These are phyloP conservation scores for Xylaria grammica DNA, from an alignment of 495 filamentous ascomycete genomes.

Conservation along the genomic window DNA sequence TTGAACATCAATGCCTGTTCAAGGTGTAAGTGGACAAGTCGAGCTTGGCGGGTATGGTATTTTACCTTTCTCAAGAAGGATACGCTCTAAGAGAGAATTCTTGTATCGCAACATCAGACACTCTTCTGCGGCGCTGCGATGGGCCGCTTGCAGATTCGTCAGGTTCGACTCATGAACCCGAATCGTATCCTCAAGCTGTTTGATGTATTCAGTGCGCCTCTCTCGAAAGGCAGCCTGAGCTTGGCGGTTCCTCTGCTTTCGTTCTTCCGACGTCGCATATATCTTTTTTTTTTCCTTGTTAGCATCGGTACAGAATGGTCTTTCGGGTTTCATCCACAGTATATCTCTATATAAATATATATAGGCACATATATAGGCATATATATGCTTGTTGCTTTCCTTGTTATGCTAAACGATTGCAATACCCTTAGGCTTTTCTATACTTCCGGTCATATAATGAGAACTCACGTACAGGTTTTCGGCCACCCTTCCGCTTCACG, in stretches of 20 bases:
- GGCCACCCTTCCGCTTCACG: constrained; percentile 90
- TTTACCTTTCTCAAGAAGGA: constrained; percentile 91
- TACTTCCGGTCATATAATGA: constrained; percentile 8
- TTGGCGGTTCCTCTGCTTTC: constrained; percentile 96
- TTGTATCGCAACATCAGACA: constrained; percentile 98
- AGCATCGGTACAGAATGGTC: constrained; percentile 19
- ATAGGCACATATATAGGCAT: no score
- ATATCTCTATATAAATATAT: no score
- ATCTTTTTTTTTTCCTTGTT: constrained; percentile 62
- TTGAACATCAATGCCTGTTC: constrained; percentile 91
- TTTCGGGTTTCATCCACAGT: not conserved
- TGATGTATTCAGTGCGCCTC: constrained; percentile 97
- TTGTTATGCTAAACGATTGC: not conserved
- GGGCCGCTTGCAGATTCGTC: constrained; percentile 88
- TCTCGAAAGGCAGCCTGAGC: constrained; percentile 97
- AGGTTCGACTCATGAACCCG: constrained; percentile 95
- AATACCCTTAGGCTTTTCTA: not conserved
- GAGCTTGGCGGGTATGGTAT: not conserved
- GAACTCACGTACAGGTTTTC: constrained; percentile 84
- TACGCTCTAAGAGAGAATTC: constrained; percentile 93
- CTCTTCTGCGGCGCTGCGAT: constrained; percentile 93
- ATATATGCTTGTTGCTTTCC: not conserved
- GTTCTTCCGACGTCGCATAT: constrained; percentile 97
- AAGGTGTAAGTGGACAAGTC: constrained; percentile 13
- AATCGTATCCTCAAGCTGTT: constrained; percentile 96